Conservation (phyloP, 192 early-diverging fungal species). For the Lunasporangiospora selenospora region DNA sequence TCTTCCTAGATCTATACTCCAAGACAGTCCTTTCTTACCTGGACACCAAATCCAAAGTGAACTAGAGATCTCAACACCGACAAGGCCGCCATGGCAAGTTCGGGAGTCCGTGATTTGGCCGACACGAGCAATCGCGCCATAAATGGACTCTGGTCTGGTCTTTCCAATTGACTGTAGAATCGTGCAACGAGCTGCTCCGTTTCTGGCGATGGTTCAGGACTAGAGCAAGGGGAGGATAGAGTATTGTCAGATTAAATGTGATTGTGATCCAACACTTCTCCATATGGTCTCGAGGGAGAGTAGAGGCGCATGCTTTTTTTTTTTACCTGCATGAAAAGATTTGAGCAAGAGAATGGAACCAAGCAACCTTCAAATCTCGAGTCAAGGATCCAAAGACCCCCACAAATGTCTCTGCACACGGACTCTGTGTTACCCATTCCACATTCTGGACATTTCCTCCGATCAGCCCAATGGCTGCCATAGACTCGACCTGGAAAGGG, state of each 20-base stretch:
- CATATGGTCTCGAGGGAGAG: too few relatives aligned
- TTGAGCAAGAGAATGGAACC: constrained; percentile 38
- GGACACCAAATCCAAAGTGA: constrained; percentile 13
- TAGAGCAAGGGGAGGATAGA: neutral
- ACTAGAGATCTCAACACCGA: constrained; percentile 26
- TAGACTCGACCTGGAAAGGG: constrained; percentile 8
- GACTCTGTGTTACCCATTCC: constrained; percentile 21
- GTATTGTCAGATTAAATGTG: neutral
- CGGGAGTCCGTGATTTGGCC: constrained; percentile 28
- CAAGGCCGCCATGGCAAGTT: constrained; percentile 28
- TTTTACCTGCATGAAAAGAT: constrained; percentile 29
- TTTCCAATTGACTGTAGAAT: constrained; percentile 19
- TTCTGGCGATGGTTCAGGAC: constrained; percentile 8
- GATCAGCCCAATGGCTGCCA: constrained; percentile 25
- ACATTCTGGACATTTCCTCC: constrained; percentile 36
- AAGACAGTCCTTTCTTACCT: constrained; percentile 12
- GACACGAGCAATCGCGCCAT: constrained; percentile 5
- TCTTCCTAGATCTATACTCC: too few relatives aligned
- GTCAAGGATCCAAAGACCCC: neutral
- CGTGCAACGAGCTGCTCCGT: neutral
- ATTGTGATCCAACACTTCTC: too few relatives aligned
- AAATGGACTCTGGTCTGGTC: constrained; percentile 25
- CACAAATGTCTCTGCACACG: constrained; percentile 12
- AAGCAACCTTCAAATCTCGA: constrained; percentile 25
- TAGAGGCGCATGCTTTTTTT: too few relatives aligned